These are phyloP conservation scores for Sclerotinia nivalis DNA, from an alignment of 2,329 filamentous ascomycete genomes.

Conservation along the genomic window DNA sequence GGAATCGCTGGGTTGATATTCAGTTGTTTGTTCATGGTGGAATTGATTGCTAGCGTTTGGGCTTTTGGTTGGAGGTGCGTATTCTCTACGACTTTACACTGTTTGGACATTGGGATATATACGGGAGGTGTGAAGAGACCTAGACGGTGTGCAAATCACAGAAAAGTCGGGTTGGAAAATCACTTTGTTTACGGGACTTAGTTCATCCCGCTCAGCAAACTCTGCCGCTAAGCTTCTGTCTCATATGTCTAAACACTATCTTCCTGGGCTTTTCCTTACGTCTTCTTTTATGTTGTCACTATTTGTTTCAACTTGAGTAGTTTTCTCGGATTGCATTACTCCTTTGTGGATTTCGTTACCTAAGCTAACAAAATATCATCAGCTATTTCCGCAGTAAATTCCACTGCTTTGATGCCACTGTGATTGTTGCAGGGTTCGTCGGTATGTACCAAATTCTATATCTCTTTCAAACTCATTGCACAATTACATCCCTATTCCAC, in stretches of 20 bases:
- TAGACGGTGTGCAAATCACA: not conserved
- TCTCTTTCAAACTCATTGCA: not conserved
- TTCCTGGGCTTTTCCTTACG: not conserved
- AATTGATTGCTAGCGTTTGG: conserved; percentile 59
- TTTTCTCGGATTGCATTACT: not conserved
- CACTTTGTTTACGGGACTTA: not conserved
- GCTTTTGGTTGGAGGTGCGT: conserved; percentile 59
- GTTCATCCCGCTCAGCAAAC: no score
- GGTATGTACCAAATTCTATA: conserved; percentile 25
- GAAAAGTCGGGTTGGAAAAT: not conserved
- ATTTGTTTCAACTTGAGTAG: not conserved
- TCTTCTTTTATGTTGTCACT: not conserved
- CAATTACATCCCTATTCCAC: not conserved
- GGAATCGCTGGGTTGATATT: conserved; percentile 58
- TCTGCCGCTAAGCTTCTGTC: not conserved
- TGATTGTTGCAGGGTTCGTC: conserved; percentile 63
- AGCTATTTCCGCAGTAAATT: conserved; percentile 61
- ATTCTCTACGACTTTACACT: not conserved
- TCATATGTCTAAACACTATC: not conserved
- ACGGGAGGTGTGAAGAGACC: not conserved
- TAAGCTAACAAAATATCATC: not conserved
- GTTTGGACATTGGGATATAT: not conserved
- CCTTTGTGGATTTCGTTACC: not conserved
- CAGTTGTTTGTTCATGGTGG: conserved; percentile 64
- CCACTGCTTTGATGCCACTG: conserved; percentile 62